Evolutionary conservation across 129 eudicot species (phyloP).

Genomic region (Chrysanthemum lavandulifolium): DNA sequence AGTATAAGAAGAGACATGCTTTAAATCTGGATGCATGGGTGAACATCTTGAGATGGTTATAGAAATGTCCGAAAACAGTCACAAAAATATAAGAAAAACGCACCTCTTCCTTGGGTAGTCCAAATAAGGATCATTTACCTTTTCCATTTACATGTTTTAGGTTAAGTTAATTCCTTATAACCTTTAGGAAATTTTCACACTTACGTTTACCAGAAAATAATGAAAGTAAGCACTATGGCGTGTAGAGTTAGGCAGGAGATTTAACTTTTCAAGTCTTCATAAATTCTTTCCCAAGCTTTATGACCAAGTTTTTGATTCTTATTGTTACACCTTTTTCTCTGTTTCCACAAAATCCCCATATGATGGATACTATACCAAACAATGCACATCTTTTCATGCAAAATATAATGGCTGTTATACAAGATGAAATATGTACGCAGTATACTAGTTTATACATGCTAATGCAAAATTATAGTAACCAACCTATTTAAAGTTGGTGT

Average conservation of each 20-base stretch:
- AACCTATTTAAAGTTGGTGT: background rate
- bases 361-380: constrained; percentile 7
- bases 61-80: too few relatives aligned
- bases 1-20: too few relatives aligned
- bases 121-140: too few relatives aligned
- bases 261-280: constrained; percentile 22
- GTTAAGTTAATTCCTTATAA: too few relatives aligned
- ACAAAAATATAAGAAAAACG: too few relatives aligned
- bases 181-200: background rate
- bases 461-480: background rate
- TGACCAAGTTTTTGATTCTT: constrained; percentile 36
- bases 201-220: background rate
- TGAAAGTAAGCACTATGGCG: background rate
- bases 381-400: constrained; percentile 39
- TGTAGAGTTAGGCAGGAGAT: constrained; percentile 18
- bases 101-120: too few relatives aligned
- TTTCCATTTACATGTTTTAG: too few relatives aligned
- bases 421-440: background rate
- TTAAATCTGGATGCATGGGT: too few relatives aligned
- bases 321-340: constrained; percentile 27
- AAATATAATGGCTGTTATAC: background rate
- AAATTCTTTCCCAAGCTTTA: constrained; percentile 29
- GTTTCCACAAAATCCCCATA: constrained; percentile 15
- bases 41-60: too few relatives aligned
- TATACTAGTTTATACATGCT: background rate